A percentile compares a stretch with the other conserved stretches of the same genome.
phyloP scores from a whole-genome alignment of 345 rosid genomes.

The Lagerstroemia speciosa region DNA sequence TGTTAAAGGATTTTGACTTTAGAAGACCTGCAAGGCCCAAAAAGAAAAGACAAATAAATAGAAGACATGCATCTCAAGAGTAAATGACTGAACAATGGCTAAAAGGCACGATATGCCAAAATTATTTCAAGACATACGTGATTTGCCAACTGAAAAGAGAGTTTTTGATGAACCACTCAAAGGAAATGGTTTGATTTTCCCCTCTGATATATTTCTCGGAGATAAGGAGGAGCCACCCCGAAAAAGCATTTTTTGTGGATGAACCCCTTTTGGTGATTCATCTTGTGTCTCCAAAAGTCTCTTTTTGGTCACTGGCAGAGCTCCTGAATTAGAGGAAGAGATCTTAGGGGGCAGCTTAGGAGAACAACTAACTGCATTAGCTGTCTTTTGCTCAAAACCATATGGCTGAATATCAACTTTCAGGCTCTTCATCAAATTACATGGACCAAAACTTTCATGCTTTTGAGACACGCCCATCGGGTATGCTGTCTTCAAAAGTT shows the following conservation, averaged over 20 bases:
- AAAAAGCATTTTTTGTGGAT: constrained; percentile 6
- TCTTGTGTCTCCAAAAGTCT: constrained; percentile 4
- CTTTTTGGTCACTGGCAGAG: constrained; percentile 3
- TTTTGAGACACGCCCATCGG: neutral
- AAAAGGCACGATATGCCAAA: neutral
- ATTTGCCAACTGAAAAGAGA: constrained; percentile 3
- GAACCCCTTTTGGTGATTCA: constrained; percentile 1
- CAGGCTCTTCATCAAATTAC: neutral
- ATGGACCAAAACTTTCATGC: neutral
- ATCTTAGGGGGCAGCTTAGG: neutral
- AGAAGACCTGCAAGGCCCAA: neutral
- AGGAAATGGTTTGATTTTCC: neutral
- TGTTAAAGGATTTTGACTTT: neutral
- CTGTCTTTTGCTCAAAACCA: constrained; percentile 11
- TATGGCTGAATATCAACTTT: neutral
- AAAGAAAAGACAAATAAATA: neutral
- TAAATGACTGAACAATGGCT: neutral
- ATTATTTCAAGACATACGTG: constrained; percentile 1
- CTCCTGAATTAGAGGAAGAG: neutral
- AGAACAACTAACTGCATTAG: constrained; percentile 4
- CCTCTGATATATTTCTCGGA: neutral
- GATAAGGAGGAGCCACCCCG: neutral
- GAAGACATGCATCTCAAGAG: neutral
- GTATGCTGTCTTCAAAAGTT: constrained; percentile 5
- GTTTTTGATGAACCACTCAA: neutral